Evolutionary conservation across 2,329 filamentous ascomycete species (phyloP).

Genomic region (Dothiorella sarmentorum): DNA sequence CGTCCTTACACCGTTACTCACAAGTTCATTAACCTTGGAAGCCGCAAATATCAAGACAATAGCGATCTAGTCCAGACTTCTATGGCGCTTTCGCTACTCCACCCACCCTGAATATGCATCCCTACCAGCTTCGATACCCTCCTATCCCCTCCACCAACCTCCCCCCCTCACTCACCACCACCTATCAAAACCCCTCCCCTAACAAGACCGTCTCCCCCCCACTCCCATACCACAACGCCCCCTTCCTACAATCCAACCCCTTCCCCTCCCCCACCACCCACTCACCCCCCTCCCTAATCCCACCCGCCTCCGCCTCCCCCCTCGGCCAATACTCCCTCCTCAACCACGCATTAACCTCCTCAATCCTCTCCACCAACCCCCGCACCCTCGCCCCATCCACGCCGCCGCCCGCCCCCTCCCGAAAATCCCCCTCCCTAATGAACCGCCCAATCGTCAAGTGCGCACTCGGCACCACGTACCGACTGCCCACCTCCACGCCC

Average conservation of each 20-base stretch:
- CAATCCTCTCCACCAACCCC: slow-evolving; percentile 66
- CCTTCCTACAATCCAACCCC: slow-evolving; percentile 72
- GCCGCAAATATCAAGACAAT: too few relatives aligned
- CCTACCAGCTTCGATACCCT: too few relatives aligned
- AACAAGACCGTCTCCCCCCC: slow-evolving; percentile 66
- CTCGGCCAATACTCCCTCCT: slow-evolving; percentile 66
- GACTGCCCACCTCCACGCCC: slow-evolving; percentile 68
- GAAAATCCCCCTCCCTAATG: slow-evolving; percentile 60
- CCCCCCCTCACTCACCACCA: background rate
- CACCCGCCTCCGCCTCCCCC: slow-evolving; percentile 34
- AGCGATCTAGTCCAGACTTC: too few relatives aligned
- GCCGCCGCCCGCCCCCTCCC: slow-evolving; percentile 20
- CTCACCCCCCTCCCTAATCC: slow-evolving; percentile 56
- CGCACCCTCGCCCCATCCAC: slow-evolving; percentile 54
- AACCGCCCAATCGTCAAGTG: slow-evolving; percentile 87
- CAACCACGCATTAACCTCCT: slow-evolving; percentile 74
- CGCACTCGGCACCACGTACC: slow-evolving; percentile 85
- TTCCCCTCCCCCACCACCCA: slow-evolving; percentile 87
- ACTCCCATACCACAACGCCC: slow-evolving; percentile 77
- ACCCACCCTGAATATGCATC: too few relatives aligned
- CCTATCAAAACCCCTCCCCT: slow-evolving; percentile 47
- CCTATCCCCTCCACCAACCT: background rate
- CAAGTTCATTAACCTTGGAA: too few relatives aligned
- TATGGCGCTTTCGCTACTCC: too few relatives aligned
- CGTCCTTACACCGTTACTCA: too few relatives aligned